These are phyloP conservation scores for Digitaria exilis DNA, from an alignment of 202 grass and related monocot genomes.

Conservation along the genomic window DNA sequence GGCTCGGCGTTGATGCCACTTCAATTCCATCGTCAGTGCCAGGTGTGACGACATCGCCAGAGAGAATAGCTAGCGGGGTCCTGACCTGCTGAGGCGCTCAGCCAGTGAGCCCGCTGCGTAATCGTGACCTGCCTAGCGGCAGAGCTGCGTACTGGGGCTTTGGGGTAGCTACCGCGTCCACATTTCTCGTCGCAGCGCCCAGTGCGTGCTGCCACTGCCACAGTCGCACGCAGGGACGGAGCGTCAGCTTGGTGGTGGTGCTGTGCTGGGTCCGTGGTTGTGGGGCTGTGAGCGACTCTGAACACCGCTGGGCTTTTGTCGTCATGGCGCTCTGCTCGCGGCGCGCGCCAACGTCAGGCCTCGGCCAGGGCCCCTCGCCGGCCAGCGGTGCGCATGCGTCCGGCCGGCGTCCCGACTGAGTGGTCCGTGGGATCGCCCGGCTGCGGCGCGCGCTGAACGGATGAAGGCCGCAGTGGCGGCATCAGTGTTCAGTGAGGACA, in stretches of 20 bases:
- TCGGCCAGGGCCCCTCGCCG: no score
- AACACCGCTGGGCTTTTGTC: neutral
- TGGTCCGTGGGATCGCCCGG: no score
- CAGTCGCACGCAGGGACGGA: neutral
- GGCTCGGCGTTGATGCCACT: neutral
- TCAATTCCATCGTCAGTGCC: neutral
- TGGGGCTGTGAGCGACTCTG: neutral
- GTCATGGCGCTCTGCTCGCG: neutral
- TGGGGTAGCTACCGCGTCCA: neutral
- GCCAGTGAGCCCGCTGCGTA: neutral
- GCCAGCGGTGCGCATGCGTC: no score
- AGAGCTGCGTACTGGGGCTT: neutral
- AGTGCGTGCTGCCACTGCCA: neutral
- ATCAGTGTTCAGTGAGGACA: no score
- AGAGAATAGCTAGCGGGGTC: neutral
- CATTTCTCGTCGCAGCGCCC: neutral
- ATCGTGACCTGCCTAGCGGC: neutral
- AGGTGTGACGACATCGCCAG: neutral
- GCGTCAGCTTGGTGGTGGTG: neutral
- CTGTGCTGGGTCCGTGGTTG: no score
- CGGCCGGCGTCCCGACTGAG: no score
- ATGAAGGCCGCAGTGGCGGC: neutral
- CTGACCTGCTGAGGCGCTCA: neutral
- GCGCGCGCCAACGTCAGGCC: neutral
- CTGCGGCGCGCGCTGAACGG: slow-evolving; percentile 1